Evolutionary conservation across 192 early-diverging fungal genomes (phyloP).

Genomic region (Phycomyces nitens): DNA sequence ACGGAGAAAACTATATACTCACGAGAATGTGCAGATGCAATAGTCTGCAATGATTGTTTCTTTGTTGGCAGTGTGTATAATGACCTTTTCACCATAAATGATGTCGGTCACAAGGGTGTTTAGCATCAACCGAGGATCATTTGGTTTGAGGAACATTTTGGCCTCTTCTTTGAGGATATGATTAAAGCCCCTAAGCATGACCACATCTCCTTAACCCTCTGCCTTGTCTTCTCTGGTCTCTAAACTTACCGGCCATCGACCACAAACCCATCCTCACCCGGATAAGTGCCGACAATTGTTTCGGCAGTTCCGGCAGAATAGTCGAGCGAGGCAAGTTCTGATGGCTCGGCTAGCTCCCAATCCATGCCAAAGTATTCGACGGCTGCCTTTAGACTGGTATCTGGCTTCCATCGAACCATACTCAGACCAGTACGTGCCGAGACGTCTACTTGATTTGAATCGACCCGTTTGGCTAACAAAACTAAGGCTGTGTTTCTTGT

Average conservation of each 20-base stretch:
- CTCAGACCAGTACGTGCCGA: constrained; percentile 31
- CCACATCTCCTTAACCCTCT: too few species aligned
- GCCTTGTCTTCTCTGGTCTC: too few species aligned
- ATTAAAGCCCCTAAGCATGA: constrained; percentile 30
- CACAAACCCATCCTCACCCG: constrained; percentile 35
- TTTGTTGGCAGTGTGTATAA: constrained; percentile 20
- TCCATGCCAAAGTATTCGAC: constrained; percentile 37
- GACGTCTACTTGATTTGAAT: constrained; percentile 25
- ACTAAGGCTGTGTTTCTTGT: constrained; percentile 1
- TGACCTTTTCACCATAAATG: constrained; percentile 24
- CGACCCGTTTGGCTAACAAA: constrained; percentile 18
- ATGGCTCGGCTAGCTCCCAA: constrained; percentile 34
- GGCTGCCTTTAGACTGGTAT: constrained; percentile 27
- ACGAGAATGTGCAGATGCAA: constrained; percentile 40
- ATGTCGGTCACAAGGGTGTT: constrained; percentile 34
- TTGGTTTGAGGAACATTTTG: constrained; percentile 5
- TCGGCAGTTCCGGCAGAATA: constrained; percentile 30
- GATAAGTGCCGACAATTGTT: constrained; percentile 11
- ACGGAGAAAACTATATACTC: too few species aligned
- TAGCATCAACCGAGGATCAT: constrained; percentile 25
- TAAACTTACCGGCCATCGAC: constrained; percentile 33
- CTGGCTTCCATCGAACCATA: constrained; percentile 29
- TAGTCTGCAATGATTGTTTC: constrained; percentile 29
- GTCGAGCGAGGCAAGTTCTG: constrained; percentile 32
- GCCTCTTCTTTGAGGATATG: constrained; percentile 30